phyloP scores from a whole-genome alignment of 192 early-diverging fungal species.

The Entomortierella beljakovae region DNA sequence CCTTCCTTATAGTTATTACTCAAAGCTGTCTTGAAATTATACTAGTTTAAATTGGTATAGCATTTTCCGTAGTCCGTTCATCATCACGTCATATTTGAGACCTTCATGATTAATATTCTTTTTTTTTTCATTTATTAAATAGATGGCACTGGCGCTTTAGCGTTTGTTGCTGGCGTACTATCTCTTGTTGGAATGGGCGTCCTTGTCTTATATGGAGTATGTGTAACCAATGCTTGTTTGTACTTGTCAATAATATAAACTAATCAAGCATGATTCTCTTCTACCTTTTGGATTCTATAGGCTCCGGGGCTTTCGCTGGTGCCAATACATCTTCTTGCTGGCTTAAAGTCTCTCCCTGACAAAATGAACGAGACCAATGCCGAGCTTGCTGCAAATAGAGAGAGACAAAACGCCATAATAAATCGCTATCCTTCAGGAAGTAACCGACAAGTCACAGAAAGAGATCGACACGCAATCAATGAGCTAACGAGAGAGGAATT shows the following conservation, averaged over 20 bases:
- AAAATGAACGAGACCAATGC: constrained; percentile 30
- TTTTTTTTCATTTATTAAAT: not conserved
- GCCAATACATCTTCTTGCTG: constrained; percentile 34
- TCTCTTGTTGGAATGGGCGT: constrained; percentile 63
- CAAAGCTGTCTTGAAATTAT: too few species aligned
- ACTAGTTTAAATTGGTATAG: too few species aligned
- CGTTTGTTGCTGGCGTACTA: constrained; percentile 63
- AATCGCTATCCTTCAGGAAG: constrained; percentile 25
- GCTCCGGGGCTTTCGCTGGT: constrained; percentile 44
- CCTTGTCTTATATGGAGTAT: constrained; percentile 68
- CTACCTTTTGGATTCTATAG: constrained; percentile 1
- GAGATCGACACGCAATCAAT: constrained; percentile 28
- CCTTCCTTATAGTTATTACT: not conserved
- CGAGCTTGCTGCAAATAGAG: constrained; percentile 36
- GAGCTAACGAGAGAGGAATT: constrained; percentile 32
- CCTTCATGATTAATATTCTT: not conserved
- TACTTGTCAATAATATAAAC: too few species aligned
- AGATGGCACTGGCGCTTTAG: constrained; percentile 50
- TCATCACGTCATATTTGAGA: constrained; percentile 18
- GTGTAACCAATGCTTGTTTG: not conserved
- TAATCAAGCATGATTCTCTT: too few species aligned
- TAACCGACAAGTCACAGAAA: constrained; percentile 23
- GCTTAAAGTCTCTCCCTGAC: constrained; percentile 29
- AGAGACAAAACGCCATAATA: constrained; percentile 30
- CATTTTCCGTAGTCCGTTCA: constrained; percentile 2